These are phyloP conservation scores for Deinandra increscens DNA, from an alignment of 129 eudicot species.

Conservation along the genomic window DNA sequence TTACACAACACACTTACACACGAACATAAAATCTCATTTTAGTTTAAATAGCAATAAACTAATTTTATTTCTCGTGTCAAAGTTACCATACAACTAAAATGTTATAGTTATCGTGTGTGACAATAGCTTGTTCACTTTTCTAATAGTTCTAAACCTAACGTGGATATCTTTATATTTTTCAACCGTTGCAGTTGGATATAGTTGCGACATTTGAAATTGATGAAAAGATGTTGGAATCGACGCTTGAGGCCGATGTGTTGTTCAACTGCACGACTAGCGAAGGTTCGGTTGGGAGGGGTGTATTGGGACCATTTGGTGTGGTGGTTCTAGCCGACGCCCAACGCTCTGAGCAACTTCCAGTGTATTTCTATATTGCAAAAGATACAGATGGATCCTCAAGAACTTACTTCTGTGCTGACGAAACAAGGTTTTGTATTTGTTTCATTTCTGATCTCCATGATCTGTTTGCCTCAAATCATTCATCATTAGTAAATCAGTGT, in stretches of 20 bases:
- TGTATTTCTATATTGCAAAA: slow-evolving; percentile 75
- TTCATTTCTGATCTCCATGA: not conserved
- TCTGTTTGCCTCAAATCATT: not conserved
- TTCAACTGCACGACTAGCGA: slow-evolving; percentile 67
- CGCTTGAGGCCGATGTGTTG: slow-evolving; percentile 46
- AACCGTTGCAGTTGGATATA: slow-evolving; percentile 67
- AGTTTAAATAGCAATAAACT: too few species aligned
- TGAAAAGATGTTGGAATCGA: slow-evolving; percentile 43
- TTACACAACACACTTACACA: too few species aligned
- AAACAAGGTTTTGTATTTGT: slow-evolving; percentile 53
- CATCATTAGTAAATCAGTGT: not conserved
- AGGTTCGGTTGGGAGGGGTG: slow-evolving; percentile 62
- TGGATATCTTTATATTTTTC: not conserved
- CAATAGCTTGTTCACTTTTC: too few species aligned
- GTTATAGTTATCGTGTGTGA: too few species aligned
- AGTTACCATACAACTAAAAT: too few species aligned
- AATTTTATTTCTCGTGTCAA: too few species aligned
- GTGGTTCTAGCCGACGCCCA: slow-evolving; percentile 69
- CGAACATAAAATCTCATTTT: too few species aligned
- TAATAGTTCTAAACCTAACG: too few species aligned
- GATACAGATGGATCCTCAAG: slow-evolving; percentile 55
- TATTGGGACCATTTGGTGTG: slow-evolving; percentile 84
- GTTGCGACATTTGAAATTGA: slow-evolving; percentile 61
- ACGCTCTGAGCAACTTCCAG: slow-evolving; percentile 65
- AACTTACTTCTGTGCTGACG: slow-evolving; percentile 77